These are phyloP conservation scores for Chlamydomonas urium DNA, from an alignment of 139 green algal genomes.

Conservation along the genomic window DNA sequence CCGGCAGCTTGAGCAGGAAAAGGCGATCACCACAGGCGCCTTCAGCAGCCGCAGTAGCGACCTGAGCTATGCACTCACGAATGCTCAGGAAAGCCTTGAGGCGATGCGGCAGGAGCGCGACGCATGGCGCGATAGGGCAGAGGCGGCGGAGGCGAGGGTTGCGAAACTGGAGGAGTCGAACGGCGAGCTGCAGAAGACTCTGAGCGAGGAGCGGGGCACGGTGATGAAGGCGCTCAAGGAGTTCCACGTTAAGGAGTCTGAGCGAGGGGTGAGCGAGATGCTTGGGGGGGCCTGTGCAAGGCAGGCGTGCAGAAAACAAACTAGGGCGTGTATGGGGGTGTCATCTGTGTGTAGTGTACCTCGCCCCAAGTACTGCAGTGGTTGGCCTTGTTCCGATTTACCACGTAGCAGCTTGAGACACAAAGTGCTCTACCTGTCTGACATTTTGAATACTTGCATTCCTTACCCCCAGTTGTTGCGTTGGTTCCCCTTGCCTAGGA, in stretches of 20 bases:
- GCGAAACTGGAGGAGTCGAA: not conserved
- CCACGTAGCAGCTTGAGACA: no score
- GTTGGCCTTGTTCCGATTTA: no score
- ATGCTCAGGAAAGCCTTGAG: conserved; percentile 14
- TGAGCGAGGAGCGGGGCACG: conserved; percentile 26
- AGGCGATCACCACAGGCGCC: conserved; percentile 37
- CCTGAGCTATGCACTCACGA: conserved; percentile 17
- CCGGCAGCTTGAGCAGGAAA: conserved; percentile 46
- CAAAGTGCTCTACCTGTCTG: no score
- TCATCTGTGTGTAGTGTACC: no score
- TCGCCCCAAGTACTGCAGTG: no score
- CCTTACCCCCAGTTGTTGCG: no score
- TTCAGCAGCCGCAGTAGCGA: conserved; percentile 30
- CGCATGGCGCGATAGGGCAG: not conserved
- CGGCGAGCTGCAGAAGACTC: not conserved
- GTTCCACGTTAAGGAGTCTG: conserved; percentile 36
- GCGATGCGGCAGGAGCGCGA: conserved; percentile 1
- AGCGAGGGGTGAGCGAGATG: no score
- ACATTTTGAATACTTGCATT: no score
- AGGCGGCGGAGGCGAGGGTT: conserved; percentile 9
- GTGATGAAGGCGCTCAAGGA: conserved; percentile 32
- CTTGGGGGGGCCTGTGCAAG: not conserved
- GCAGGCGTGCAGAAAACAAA: no score
- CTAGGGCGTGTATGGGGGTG: no score
- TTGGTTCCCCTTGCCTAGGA: no score